Evolutionary conservation across 164 flowering plant genomes (phyloP), one percentile per base, ranked within the genome.

Genomic region (Magnolia sinica): DNA sequence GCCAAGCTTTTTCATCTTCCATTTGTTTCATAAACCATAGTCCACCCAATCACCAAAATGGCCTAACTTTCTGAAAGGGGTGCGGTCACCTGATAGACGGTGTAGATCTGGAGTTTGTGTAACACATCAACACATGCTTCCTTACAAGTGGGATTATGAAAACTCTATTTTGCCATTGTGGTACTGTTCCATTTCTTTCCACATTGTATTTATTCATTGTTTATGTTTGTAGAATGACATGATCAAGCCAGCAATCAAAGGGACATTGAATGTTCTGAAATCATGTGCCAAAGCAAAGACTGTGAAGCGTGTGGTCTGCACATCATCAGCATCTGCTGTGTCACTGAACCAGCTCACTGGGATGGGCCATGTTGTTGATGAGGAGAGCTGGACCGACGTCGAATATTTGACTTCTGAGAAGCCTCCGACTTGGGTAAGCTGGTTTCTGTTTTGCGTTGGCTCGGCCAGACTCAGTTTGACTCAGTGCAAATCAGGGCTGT

Each of bases 191-290:
- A 59, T 19, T 37, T 37, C 45, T 5, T 37, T 37, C 45, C 45
- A 37, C 45, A 37, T 37, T 37, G 45, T 37, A 37, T 19, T 19
- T 59, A 19, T 59, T 13, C n/a, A 59, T 13, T 2, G 64, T 59
- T 13, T 23, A 3, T 20, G 14, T 23, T 68, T 49, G 24, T 8
- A 83, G 95, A 88, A 85, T 77, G 95, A 92, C 79, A 89, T 91
- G 94, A 92, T 91, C 83, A 90, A 90, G 80, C 94, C 95, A 19
- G 94, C 94, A 22, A 79, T 87, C 65, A 77, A 84, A 82, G 97
- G 97, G 61, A 87, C 85, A 1, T 68, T 79, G 16, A 89, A 87
- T 71, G 89, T 92, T 2, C 29, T 92, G 72, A 88, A 82, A 76
- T 77, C 94, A 31, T 91, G 95, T 73, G 79, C 71, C 16, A 89